These are phyloP conservation scores for Xylaria intraflava DNA, from an alignment of 495 filamentous ascomycete species.

Conservation along the genomic window DNA sequence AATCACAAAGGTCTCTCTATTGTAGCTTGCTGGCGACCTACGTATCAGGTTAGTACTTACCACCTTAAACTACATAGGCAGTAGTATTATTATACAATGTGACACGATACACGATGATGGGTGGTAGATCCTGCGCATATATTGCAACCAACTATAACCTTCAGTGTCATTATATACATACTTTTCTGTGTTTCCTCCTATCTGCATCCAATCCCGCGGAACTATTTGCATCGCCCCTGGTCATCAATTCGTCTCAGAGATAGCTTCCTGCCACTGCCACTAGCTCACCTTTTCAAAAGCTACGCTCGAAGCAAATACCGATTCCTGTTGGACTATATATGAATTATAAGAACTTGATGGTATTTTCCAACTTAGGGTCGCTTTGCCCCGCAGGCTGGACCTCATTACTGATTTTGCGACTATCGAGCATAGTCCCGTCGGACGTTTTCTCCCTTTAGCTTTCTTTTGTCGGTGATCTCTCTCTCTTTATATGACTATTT, in stretches of 20 bases:
- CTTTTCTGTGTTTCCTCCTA: constrained; percentile 11
- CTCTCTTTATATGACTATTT: constrained; percentile 17
- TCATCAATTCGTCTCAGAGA: constrained; percentile 9
- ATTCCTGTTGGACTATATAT: background rate
- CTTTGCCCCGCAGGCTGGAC: too few species aligned
- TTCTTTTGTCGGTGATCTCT: constrained; percentile 18
- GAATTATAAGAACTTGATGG: constrained; percentile 5
- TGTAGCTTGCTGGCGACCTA: too few species aligned
- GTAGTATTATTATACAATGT: too few species aligned
- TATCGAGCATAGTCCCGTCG: constrained; percentile 16
- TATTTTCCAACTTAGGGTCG: constrained; percentile 10
- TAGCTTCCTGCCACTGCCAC: too few species aligned
- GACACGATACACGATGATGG: constrained; percentile 4
- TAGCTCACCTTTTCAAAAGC: constrained; percentile 6
- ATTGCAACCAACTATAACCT: constrained; percentile 22
- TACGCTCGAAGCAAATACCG: constrained; percentile 9
- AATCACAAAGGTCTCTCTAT: too few species aligned
- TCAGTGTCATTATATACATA: too few species aligned
- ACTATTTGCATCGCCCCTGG: constrained; percentile 19
- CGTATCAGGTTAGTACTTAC: too few species aligned
- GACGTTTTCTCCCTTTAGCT: background rate
- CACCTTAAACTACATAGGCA: too few species aligned
- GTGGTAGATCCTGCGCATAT: constrained; percentile 22
- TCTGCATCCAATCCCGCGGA: constrained; percentile 15
- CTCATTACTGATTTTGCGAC: constrained; percentile 1